Percentiles rank a stretch among this genome's conserved stretches.
phyloP scores from a whole-genome alignment of 768 basidiomycete genomes.

The Megacollybia marginata region DNA sequence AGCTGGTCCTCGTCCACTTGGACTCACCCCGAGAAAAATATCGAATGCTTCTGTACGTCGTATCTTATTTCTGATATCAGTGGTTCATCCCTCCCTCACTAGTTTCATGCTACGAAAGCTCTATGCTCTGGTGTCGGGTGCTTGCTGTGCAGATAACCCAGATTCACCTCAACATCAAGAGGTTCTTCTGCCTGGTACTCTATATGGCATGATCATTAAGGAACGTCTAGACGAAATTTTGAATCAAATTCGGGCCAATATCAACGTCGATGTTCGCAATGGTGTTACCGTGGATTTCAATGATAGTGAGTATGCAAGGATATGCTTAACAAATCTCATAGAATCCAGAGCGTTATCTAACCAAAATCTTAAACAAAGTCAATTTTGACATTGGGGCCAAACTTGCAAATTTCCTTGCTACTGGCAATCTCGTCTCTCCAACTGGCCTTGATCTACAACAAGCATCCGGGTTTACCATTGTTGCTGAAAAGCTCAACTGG shows the following conservation, averaged over 20 bases:
- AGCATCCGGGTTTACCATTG: conserved; percentile 96
- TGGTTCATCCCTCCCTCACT: not conserved
- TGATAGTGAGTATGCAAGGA: conserved; percentile 52
- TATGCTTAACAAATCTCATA: not conserved
- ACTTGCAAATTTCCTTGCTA: conserved; percentile 92
- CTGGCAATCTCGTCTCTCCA: conserved; percentile 91
- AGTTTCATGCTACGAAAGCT: conserved; percentile 98
- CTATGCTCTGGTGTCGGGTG: conserved; percentile 82
- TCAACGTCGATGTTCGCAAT: conserved; percentile 68
- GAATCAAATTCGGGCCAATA: conserved; percentile 60
- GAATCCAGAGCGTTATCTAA: conserved; percentile 68
- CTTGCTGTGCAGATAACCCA: conserved; percentile 91
- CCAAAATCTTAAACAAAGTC: conserved; percentile 63
- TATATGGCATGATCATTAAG: conserved; percentile 98
- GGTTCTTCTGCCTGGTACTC: conserved; percentile 83
- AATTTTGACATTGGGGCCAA: conserved; percentile 91
- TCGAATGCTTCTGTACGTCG: conserved; percentile 80
- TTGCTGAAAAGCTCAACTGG: conserved; percentile 98
- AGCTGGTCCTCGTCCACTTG: conserved; percentile 86
- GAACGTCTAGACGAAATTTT: conserved; percentile 91
- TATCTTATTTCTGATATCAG: conserved; percentile 2
- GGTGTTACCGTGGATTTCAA: conserved; percentile 81
- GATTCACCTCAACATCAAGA: conserved; percentile 99
- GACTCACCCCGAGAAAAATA: conserved; percentile 88
- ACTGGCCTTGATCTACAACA: conserved; percentile 96